These are phyloP conservation scores for Saccharomycopsis schoenii DNA, from an alignment of 805 yeast species.

Conservation along the genomic window DNA sequence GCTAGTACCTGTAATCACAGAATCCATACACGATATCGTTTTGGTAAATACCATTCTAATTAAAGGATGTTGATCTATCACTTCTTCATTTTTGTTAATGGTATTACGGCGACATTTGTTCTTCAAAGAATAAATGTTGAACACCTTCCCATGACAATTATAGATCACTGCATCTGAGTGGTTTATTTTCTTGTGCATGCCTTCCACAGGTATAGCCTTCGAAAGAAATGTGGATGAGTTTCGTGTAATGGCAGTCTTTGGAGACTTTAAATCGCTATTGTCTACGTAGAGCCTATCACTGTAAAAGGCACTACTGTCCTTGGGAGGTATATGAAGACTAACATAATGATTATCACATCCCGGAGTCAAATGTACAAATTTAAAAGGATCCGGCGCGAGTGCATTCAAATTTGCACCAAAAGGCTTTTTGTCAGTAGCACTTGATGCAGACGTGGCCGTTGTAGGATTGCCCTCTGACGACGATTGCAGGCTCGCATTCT, in stretches of 20 bases:
- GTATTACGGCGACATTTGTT: slow-evolving; percentile 24
- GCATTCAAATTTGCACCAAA: slow-evolving; percentile 49
- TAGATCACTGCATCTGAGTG: slow-evolving; percentile 29
- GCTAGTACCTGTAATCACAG: not conserved
- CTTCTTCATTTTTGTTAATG: slow-evolving; percentile 30
- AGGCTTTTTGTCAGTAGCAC: slow-evolving; percentile 24
- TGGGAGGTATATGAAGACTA: not conserved
- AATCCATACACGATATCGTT: slow-evolving; percentile 10
- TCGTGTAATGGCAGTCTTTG: slow-evolving; percentile 25
- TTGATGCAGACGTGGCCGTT: not conserved
- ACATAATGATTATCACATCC: slow-evolving; percentile 32
- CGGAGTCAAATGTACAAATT: slow-evolving; percentile 42
- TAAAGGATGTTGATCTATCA: slow-evolving; percentile 32
- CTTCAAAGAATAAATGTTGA: slow-evolving; percentile 27
- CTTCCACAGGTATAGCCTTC: slow-evolving; percentile 26
- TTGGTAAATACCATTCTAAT: slow-evolving; percentile 32
- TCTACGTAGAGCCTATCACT: not conserved
- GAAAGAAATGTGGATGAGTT: slow-evolving; percentile 28
- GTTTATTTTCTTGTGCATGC: slow-evolving; percentile 23
- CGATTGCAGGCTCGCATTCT: not conserved
- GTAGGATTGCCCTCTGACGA: not conserved
- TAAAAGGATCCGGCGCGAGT: slow-evolving; percentile 41
- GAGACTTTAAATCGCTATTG: slow-evolving; percentile 20
- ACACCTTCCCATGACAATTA: slow-evolving; percentile 39
- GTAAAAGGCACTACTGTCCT: not conserved